Evolutionary conservation across 1,284 basidiomycete genomes (phyloP).

Genomic region (Heterobasidion occidentale): DNA sequence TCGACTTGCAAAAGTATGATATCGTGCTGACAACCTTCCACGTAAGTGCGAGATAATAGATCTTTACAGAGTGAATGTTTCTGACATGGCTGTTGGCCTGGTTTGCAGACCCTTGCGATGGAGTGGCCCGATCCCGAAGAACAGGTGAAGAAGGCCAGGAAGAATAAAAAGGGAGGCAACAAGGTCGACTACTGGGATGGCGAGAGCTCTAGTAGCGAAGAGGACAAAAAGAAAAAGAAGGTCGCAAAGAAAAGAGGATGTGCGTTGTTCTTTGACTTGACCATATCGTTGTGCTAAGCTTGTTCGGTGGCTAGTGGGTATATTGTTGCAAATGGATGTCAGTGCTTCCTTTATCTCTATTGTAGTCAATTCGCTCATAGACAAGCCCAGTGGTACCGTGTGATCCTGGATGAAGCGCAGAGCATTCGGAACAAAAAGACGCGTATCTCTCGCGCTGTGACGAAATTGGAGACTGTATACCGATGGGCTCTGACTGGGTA

Average conservation of each 20-base stretch:
- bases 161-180: constrained; percentile 24
- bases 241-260: constrained; percentile 19
- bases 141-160: constrained; percentile 31
- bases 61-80: background rate
- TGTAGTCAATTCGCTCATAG: background rate
- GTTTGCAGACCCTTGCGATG: constrained; percentile 37
- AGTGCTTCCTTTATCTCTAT: constrained; percentile 3
- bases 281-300: background rate
- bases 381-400: constrained; percentile 35
- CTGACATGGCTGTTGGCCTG: background rate
- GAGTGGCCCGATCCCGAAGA: constrained; percentile 51
- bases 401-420: constrained; percentile 51
- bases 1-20: constrained; percentile 41
- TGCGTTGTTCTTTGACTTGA: constrained; percentile 16
- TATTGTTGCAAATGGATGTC: constrained; percentile 42
- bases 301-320: constrained; percentile 10
- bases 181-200: constrained; percentile 10
- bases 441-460: constrained; percentile 36
- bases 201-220: constrained; percentile 13
- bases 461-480: constrained; percentile 32
- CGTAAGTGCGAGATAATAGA: constrained; percentile 20
- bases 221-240: constrained; percentile 20
- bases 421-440: constrained; percentile 33
- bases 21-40: constrained; percentile 32
- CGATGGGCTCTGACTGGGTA: constrained; percentile 52